These are phyloP conservation scores for Paramecium sonneborni DNA, from an alignment of 73 alveolate species.

Conservation along the genomic window DNA sequence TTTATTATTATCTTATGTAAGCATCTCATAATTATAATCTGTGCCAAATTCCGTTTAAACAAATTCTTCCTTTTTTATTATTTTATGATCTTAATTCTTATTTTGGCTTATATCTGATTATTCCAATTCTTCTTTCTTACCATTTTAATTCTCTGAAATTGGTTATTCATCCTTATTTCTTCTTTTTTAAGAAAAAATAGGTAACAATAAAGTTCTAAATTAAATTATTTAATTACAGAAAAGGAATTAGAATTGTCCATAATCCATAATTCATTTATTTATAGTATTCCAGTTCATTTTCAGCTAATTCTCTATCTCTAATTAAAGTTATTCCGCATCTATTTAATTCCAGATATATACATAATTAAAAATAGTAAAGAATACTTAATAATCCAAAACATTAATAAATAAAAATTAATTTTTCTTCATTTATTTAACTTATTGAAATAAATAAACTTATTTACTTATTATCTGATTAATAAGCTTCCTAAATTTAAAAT, in stretches of 20 bases:
- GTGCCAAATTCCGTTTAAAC: neutral
- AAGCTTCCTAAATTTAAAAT: too few species aligned
- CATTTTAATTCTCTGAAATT: neutral
- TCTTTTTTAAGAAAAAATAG: neutral
- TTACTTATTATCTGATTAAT: neutral
- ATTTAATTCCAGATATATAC: neutral
- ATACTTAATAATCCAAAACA: conserved; percentile 7
- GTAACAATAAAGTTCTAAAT: neutral
- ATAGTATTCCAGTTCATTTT: conserved; percentile 7
- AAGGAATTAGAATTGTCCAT: conserved; percentile 23
- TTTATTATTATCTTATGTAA: neutral
- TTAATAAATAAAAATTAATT: neutral
- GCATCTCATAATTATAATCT: neutral
- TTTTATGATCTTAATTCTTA: neutral
- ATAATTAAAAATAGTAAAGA: neutral
- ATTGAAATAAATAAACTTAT: neutral
- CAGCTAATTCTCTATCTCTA: conserved; percentile 27
- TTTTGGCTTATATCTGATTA: neutral
- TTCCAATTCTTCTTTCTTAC: neutral
- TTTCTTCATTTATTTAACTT: neutral
- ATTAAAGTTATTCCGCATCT: conserved; percentile 19
- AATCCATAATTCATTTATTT: conserved; percentile 33
- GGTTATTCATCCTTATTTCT: neutral
- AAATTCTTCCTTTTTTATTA: neutral
- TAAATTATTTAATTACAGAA: neutral